Evolutionary conservation across 768 basidiomycete species (phyloP), one percentile per base, ranked within the genome.

Genomic region (Lentinula raphanica): DNA sequence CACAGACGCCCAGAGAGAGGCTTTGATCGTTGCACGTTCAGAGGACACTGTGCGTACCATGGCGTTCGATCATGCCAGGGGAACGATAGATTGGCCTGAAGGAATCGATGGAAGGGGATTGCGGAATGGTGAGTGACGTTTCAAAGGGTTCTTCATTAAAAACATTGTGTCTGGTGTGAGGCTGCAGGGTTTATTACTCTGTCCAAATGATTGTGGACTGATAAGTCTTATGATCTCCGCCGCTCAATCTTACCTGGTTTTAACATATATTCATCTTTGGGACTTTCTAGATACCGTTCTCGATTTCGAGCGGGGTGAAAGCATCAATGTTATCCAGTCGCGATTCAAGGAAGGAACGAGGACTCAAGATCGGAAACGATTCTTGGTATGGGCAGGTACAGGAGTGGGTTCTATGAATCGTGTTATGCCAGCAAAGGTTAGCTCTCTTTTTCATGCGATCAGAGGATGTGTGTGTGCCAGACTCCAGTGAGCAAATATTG

Each of bases 321-420:
- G 76, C 49, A 64, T 83, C 19, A 69, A 74, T 21, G 69, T 67
- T 28, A 67, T 85, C 31, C 73, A 72, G 62, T 66, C 66, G 35
- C 79, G 74, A 61, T 83, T 79, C 60, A 65, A 65, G n/a, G 74
- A 79, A 55, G 85, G 76, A 5, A 67, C 71, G 7, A 71, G 70
- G 60, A 69, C 69, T 23, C 73, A 71, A 40, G 81, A 90, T 61
- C 66, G 72, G 9, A 72, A 76, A 56, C 74, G 83, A 42, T 76
- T 83, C 59, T 69, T 87, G 2, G 77, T 84, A 12, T 91, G 89
- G 89, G 81, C 86, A 13, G 89, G 88, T 42, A 76, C 80, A 39
- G 82, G 86, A 15, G 80, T 88, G 27, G 84, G 79, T 12, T 71
- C 83, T 49, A 79, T 88, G 71, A 72, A 75, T 21, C 70, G 74